Evolutionary conservation across 177 flowering plant species (phyloP).

Genomic region (Vitis hybrid): DNA sequence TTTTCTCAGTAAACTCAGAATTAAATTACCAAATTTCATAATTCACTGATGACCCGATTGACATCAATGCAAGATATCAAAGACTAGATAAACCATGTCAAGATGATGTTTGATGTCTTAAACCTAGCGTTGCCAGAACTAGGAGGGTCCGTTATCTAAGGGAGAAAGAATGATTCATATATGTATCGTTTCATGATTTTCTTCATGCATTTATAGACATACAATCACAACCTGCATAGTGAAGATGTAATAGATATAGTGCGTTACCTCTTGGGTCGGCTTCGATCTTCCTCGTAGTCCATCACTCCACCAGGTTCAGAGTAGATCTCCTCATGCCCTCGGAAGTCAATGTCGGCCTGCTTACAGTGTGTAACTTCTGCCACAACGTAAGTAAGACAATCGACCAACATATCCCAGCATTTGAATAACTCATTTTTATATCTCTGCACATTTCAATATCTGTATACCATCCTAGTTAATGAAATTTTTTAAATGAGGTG

Average conservation of each 20-base stretch:
- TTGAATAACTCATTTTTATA: slow-evolving; percentile 12
- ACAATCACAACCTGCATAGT: too few species aligned
- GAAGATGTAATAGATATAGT: too few species aligned
- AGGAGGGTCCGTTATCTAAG: neutral
- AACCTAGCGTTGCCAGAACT: too few species aligned
- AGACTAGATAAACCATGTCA: neutral
- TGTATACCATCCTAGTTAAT: too few species aligned
- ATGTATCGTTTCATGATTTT: neutral
- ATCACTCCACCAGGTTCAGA: slow-evolving; percentile 92
- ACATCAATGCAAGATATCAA: too few species aligned
- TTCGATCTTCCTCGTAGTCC: slow-evolving; percentile 88
- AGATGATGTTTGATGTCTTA: neutral
- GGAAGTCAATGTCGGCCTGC: slow-evolving; percentile 87
- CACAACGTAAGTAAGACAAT: slow-evolving; percentile 96
- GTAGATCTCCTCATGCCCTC: slow-evolving; percentile 86
- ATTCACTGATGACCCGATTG: too few species aligned
- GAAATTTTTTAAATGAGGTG: too few species aligned
- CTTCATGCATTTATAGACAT: too few species aligned
- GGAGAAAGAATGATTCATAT: neutral
- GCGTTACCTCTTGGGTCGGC: slow-evolving; percentile 85
- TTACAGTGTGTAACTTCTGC: slow-evolving; percentile 96
- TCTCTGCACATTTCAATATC: too few species aligned
- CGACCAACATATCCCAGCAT: slow-evolving; percentile 66
- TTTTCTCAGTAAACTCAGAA: too few species aligned
- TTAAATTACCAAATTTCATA: too few species aligned